These are phyloP conservation scores for Ruellia speciosa DNA, from an alignment of 305 asterid species.

Conservation along the genomic window DNA sequence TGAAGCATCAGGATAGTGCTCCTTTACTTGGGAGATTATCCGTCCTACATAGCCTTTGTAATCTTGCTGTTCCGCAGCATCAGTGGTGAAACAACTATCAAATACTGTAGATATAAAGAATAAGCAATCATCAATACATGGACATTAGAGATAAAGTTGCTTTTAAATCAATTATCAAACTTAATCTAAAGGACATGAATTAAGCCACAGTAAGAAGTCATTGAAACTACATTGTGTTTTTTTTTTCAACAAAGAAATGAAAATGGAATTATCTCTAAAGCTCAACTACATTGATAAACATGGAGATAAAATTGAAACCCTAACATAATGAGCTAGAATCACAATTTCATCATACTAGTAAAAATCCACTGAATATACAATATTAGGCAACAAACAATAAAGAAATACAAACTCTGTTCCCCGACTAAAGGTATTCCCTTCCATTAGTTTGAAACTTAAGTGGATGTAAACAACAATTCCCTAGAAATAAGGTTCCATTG, in stretches of 20 bases:
- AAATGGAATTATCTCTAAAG: too few relatives aligned
- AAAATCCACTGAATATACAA: background rate
- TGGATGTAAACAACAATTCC: too few relatives aligned
- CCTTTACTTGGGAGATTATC: constrained; percentile 59
- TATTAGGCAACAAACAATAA: background rate
- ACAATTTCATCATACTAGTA: background rate
- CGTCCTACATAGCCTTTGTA: constrained; percentile 69
- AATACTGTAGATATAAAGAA: constrained; percentile 47
- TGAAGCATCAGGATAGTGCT: constrained; percentile 70
- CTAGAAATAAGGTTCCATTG: too few relatives aligned
- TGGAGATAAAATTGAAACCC: background rate
- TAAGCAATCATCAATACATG: constrained; percentile 13
- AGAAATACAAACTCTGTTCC: background rate
- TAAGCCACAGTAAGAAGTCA: constrained; percentile 7
- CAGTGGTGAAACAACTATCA: constrained; percentile 85
- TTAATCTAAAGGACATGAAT: constrained; percentile 2
- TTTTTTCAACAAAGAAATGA: too few relatives aligned
- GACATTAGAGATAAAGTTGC: background rate
- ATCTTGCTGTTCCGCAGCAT: constrained; percentile 56
- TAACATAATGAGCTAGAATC: background rate
- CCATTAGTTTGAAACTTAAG: too few relatives aligned
- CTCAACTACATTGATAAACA: background rate
- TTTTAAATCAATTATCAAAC: constrained; percentile 6
- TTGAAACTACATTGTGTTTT: background rate
- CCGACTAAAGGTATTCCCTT: too few relatives aligned